These are phyloP conservation scores for Arbutus unedo DNA, from an alignment of 148 eudicot genomes.

Conservation along the genomic window DNA sequence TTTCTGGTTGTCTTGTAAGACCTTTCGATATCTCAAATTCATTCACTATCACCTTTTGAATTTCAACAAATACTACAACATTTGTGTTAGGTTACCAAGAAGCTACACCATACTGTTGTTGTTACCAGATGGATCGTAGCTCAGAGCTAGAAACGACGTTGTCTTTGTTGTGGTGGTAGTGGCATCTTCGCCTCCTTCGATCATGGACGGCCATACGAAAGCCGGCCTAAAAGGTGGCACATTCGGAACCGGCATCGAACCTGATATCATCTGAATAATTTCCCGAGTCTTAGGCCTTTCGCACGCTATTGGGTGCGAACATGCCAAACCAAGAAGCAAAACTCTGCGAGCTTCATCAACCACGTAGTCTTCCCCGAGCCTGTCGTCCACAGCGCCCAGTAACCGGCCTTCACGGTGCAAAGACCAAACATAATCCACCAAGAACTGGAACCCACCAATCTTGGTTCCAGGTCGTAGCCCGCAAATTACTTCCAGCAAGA, in stretches of 20 bases:
- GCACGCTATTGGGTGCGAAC: conserved; percentile 55
- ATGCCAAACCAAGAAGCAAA: conserved; percentile 60
- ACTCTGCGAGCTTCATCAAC: conserved; percentile 58
- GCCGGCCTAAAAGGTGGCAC: conserved; percentile 82
- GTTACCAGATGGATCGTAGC: conserved; percentile 17
- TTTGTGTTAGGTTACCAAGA: neutral
- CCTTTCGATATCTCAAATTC: no score
- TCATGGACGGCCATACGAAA: conserved; percentile 71
- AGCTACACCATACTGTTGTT: conserved; percentile 27
- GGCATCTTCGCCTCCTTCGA: conserved; percentile 23
- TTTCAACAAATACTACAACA: no score
- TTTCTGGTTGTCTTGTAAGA: no score
- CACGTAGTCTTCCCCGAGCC: conserved; percentile 41
- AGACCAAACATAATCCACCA: conserved; percentile 87
- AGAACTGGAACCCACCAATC: conserved; percentile 31
- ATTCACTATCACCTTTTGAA: no score
- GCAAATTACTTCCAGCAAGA: conserved; percentile 58
- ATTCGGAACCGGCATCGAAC: conserved; percentile 38
- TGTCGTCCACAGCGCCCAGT: conserved; percentile 49
- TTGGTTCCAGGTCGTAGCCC: conserved; percentile 60
- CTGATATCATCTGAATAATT: conserved; percentile 57
- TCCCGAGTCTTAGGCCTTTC: conserved; percentile 59
- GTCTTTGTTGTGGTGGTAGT: conserved; percentile 28
- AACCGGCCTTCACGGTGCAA: conserved; percentile 58
- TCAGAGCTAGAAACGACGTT: conserved; percentile 21